Base-by-base conservation (phyloP, 768 basidiomycete species). In the Russula abietina region DNA sequence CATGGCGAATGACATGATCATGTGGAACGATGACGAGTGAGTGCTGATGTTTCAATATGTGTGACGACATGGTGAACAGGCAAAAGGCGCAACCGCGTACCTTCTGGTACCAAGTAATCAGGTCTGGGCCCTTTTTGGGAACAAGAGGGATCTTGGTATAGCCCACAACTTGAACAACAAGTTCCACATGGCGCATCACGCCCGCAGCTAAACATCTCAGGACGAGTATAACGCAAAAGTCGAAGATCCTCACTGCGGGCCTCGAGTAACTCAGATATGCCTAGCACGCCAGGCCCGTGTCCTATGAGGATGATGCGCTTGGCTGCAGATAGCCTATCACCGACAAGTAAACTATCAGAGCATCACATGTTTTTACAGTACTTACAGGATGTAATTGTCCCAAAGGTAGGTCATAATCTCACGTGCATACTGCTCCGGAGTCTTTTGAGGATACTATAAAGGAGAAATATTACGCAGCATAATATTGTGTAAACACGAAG, bases 351-450 rank as follows among this genome's bases (percentile, higher is more conserved):
- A 45, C 6, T 14, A 22, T 24, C 45, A 45, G 12, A 51, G 24
- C 11, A 22, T 12, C 61, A 36, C 17, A 26, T 30, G 61, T 59
- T 39, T n/a, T 33, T 41, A 32, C 9, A 48, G 19, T n/a, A 53
- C 56, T 51, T 68, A 97, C 95, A 89, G 85, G 65, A 98, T 79
- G 70, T 94, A 95, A 70, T 98, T 96, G 73, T 98, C 96, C 97
- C 97, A 99, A 12, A 98, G 73, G 71, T 98, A 96, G 4, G 80
- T 79, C 61, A 96, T 71, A 26, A 95, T 75, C 32, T 89, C 83
- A 53, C 73, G 79, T 9, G 78, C 80, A 46, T 79, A 77, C 49
- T 73, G 71, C 68, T 72, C 71, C 5, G 61, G 48, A 5, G 60
- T 73, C 60, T 56, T 55, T 26, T 62, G 67, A 26, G 36, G 64